A percentile compares a stretch with the other conserved stretches of the same genome.
phyloP scores from a whole-genome alignment of 2,329 filamentous ascomycete species.

The Sarocladiaceae sp. region DNA sequence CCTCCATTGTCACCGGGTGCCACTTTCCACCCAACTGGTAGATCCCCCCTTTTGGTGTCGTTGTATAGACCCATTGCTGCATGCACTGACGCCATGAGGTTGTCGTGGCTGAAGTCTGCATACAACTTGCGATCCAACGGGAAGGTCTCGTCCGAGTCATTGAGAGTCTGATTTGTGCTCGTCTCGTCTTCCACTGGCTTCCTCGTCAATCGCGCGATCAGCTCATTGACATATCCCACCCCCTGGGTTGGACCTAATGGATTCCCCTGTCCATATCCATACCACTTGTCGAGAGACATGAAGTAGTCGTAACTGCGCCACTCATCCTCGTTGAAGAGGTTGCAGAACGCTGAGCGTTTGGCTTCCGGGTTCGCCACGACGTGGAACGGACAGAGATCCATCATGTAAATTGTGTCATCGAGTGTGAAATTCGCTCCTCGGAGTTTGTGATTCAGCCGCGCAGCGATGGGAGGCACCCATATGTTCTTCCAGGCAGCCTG shows the following conservation, averaged over 20 bases:
- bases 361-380: constrained; percentile 60
- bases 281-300: constrained; percentile 77
- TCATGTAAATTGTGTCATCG: constrained; percentile 64
- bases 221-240: constrained; percentile 82
- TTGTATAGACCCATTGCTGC: constrained; percentile 78
- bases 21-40: constrained; percentile 47
- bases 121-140: constrained; percentile 68
- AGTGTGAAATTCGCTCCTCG: constrained; percentile 61
- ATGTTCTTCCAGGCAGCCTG: constrained; percentile 55
- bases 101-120: constrained; percentile 91
- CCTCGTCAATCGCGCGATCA: constrained; percentile 73
- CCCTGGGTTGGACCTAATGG: constrained; percentile 79
- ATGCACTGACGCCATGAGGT: constrained; percentile 74
- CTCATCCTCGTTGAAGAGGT: constrained; percentile 67
- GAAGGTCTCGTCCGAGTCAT: constrained; percentile 64
- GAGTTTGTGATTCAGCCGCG: constrained; percentile 65
- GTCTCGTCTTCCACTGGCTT: constrained; percentile 68
- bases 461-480: constrained; percentile 65
- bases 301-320: constrained; percentile 81
- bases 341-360: constrained; percentile 66
- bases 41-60: constrained; percentile 46
- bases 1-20: constrained; percentile 54
- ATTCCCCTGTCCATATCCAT: constrained; percentile 74
- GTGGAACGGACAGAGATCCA: constrained; percentile 86
- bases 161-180: constrained; percentile 73